Conservation (phyloP, 1,139 yeast species). For the Debaryomyces singareniensis region DNA sequence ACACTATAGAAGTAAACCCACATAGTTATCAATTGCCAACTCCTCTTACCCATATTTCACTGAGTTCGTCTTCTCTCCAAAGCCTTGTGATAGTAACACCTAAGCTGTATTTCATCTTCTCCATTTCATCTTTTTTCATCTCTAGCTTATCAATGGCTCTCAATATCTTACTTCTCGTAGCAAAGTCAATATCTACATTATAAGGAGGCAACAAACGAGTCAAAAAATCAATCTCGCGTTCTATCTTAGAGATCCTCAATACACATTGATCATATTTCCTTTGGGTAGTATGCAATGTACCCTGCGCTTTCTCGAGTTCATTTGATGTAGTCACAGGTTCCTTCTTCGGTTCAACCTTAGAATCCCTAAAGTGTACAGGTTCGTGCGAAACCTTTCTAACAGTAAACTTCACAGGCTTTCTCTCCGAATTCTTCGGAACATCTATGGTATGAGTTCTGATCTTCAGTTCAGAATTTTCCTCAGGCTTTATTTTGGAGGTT, state of each 20-base stretch:
- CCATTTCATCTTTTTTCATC: constrained; percentile 37
- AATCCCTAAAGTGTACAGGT: constrained; percentile 14
- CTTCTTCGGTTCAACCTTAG: constrained; percentile 1
- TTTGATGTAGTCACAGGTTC: background rate
- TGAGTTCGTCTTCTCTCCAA: constrained; percentile 40
- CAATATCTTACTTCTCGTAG: constrained; percentile 35
- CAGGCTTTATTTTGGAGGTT: constrained; percentile 8
- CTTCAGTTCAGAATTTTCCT: constrained; percentile 2
- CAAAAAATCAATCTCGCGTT: constrained; percentile 37
- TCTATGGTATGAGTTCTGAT: constrained; percentile 4
- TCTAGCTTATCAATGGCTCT: constrained; percentile 38
- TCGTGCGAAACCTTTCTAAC: constrained; percentile 39
- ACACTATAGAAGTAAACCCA: no score
- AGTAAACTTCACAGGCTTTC: constrained; percentile 35
- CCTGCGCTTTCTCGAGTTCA: background rate
- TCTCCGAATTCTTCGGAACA: constrained; percentile 6
- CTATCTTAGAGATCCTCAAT: constrained; percentile 28
- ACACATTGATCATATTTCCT: constrained; percentile 31
- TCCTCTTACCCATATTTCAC: constrained; percentile 39
- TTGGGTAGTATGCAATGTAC: constrained; percentile 20
- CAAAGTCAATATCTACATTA: constrained; percentile 40
- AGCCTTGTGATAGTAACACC: constrained; percentile 40
- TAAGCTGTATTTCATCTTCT: constrained; percentile 36
- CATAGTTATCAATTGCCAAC: constrained; percentile 6
- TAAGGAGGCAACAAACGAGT: constrained; percentile 38